Conservation (phyloP, 768 basidiomycete species). For the Pleurotus citrinopileatus region DNA sequence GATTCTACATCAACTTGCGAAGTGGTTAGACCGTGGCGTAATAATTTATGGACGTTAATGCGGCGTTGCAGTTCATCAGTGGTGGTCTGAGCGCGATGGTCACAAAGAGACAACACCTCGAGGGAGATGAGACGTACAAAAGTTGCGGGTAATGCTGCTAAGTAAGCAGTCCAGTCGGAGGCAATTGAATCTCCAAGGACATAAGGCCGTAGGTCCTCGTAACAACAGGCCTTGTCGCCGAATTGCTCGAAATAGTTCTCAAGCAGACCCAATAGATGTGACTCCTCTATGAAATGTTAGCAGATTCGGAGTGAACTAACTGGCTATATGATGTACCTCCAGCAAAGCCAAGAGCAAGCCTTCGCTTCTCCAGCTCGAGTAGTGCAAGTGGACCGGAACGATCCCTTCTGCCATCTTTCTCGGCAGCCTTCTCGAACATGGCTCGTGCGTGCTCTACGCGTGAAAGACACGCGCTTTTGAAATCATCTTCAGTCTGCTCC, state of each 20-base stretch:
- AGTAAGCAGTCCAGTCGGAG: slow-evolving; percentile 50
- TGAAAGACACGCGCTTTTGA: slow-evolving; percentile 28
- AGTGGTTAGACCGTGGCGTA: slow-evolving; percentile 54
- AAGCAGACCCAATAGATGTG: slow-evolving; percentile 46
- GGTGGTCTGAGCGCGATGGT: slow-evolving; percentile 36
- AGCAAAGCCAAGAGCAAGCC: slow-evolving; percentile 43
- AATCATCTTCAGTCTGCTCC: slow-evolving; percentile 35
- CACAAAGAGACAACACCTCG: not conserved
- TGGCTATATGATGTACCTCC: slow-evolving; percentile 31
- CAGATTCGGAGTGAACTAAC: slow-evolving; percentile 4
- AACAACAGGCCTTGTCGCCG: slow-evolving; percentile 82
- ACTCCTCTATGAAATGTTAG: slow-evolving; percentile 32
- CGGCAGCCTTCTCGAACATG: slow-evolving; percentile 55
- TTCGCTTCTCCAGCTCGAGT: slow-evolving; percentile 71
- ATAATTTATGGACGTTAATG: slow-evolving; percentile 75
- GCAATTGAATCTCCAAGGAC: slow-evolving; percentile 49
- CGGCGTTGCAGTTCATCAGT: slow-evolving; percentile 55
- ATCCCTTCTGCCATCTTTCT: slow-evolving; percentile 68
- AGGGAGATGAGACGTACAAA: slow-evolving; percentile 36
- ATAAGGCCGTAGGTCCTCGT: slow-evolving; percentile 80
- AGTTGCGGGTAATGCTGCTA: slow-evolving; percentile 42
- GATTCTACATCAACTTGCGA: slow-evolving; percentile 52
- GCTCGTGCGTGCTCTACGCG: slow-evolving; percentile 23
- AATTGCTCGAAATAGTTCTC: slow-evolving; percentile 68
- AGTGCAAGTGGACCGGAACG: slow-evolving; percentile 72